These are phyloP conservation scores for Bolboschoenoplectus hybrid DNA, from an alignment of 202 grass and related monocot species.

Conservation along the genomic window DNA sequence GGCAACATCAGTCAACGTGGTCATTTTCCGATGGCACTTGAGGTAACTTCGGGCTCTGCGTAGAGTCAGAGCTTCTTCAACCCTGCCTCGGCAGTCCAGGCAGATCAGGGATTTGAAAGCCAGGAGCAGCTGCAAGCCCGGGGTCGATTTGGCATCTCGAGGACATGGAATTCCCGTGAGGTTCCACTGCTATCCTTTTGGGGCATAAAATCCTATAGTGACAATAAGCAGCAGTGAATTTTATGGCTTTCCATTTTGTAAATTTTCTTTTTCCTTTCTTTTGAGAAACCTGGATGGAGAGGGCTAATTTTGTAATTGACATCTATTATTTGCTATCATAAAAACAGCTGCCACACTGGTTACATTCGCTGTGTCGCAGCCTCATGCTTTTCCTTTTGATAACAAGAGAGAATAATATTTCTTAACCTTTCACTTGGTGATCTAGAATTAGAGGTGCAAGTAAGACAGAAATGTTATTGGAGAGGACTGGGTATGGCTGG, in stretches of 20 bases:
- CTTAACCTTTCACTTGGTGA: background rate
- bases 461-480: background rate
- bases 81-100: slow-evolving; percentile 20
- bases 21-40: slow-evolving; percentile 36
- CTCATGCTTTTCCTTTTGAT: background rate
- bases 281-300: background rate
- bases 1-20: slow-evolving; percentile 68
- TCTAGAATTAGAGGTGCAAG: background rate
- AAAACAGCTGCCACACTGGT: background rate
- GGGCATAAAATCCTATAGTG: slow-evolving; percentile 8
- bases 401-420: background rate
- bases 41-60: slow-evolving; percentile 30
- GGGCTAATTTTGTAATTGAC: background rate
- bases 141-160: slow-evolving; percentile 1
- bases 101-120: background rate
- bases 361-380: background rate
- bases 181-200: slow-evolving; percentile 49
- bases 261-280: background rate
- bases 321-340: background rate
- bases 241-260: background rate
- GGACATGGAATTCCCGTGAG: slow-evolving; percentile 47
- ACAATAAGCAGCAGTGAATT: background rate
- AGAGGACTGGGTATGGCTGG: background rate
- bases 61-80: slow-evolving; percentile 31
- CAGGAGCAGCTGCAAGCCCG: background rate